Base-by-base conservation (phyloP, 73 alveolate species). In the Paramecium tetraurelia region DNA sequence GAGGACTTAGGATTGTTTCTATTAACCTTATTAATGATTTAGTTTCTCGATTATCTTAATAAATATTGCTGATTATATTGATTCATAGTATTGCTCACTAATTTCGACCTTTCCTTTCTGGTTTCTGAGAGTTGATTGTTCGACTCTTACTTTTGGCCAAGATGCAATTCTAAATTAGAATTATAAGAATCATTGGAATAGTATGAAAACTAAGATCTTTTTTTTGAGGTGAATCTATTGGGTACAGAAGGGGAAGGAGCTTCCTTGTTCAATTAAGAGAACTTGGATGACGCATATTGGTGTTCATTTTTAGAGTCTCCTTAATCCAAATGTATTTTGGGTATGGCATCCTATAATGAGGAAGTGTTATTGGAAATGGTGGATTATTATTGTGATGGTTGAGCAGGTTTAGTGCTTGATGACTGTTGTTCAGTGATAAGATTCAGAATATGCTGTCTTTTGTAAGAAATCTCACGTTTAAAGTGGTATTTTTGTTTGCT, bases 171-270 rank as follows among this genome's bases (percentile, higher is more conserved):
- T 21, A 63, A 14, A 63, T 63, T 63, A 12, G 84, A 63, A 63
- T 63, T 27, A 3, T 33, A 31, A 3, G 84, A 63, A 31, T 63
- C 84, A 27, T 63, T 63, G 6, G 84, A 63, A 31, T 63, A 63
- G 24, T 63, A 63, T 1, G 84, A 63, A 63, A 63, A 63, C 27
- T 63, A 16, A 11, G 84, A 63, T 63, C 84, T 63, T 7, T 22
- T 63, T 63, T 63, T 63, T 0, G 84, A 63, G 9, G 18, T 63
- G 48, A 63, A 63, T 63, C 84, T 63, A 24, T 63, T 40, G 4
- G 84, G 84, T 63, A 63, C 84, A 63, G 84, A 63, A 63, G 84
- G 84, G 24, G 84, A 63, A 14, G 24, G 18, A 31, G 50, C 50
- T 31, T 63, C 84, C 10, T 63, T 63, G 4, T 63, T 63, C 29